Conservation (phyloP, 495 filamentous ascomycete species). For the Letharia lupina region DNA sequence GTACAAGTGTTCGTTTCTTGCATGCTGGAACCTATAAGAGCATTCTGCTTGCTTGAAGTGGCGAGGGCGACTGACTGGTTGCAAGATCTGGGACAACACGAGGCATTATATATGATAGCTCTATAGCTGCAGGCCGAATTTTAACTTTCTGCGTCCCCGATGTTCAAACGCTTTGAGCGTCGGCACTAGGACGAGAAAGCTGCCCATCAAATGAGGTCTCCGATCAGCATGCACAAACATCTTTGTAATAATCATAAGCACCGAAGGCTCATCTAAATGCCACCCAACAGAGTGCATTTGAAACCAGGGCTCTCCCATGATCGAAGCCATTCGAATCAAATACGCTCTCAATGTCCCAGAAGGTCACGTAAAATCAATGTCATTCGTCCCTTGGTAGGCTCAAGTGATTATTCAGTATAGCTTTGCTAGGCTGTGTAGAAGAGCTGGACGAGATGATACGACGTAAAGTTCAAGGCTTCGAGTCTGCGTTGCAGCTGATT, state of each 20-base stretch:
- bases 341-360: background rate
- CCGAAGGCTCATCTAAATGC: background rate
- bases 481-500: background rate
- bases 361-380: background rate
- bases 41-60: background rate
- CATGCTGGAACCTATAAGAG: background rate
- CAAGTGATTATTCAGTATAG: background rate
- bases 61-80: background rate
- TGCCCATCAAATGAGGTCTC: background rate
- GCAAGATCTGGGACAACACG: background rate
- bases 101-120: background rate
- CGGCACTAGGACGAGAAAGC: background rate
- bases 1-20: background rate
- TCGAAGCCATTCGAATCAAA: background rate
- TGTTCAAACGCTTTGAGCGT: background rate
- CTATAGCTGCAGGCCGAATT: background rate
- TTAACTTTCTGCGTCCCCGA: background rate
- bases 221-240: background rate
- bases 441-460: background rate
- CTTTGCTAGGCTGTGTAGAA: background rate
- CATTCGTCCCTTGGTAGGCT: background rate
- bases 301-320: background rate
- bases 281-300: background rate
- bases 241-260: background rate
- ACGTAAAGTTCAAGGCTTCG: background rate